A percentile compares a stretch with the other conserved stretches of the same genome.
phyloP scores from a whole-genome alignment of 805 yeast genomes.

The Yamadazyma takamatsuzukensis region DNA sequence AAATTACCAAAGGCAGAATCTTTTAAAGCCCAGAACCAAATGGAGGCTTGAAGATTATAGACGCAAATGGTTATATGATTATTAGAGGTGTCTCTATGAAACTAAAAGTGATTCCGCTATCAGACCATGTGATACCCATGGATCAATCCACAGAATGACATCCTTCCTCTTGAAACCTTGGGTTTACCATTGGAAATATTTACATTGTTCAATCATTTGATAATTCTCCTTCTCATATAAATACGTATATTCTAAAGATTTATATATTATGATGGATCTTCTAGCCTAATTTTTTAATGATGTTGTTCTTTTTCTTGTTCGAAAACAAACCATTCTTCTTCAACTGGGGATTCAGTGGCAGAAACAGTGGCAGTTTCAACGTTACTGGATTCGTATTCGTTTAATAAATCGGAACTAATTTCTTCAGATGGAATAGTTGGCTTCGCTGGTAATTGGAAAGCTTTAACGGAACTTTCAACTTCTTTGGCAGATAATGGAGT shows the following conservation, averaged over 20 bases:
- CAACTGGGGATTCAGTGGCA: slow-evolving; percentile 42
- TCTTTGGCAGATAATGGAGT: slow-evolving; percentile 68
- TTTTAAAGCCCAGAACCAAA: too few species aligned
- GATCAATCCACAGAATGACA: too few species aligned
- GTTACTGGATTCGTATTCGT: slow-evolving; percentile 62
- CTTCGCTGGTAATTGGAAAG: slow-evolving; percentile 78
- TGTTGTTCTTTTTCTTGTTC: slow-evolving; percentile 57
- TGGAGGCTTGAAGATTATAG: too few species aligned
- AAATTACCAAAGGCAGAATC: too few species aligned
- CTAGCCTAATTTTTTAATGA: slow-evolving; percentile 36
- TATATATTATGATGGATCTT: not conserved
- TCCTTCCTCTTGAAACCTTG: too few species aligned
- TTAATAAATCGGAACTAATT: slow-evolving; percentile 62
- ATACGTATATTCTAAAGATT: slow-evolving; percentile 1
- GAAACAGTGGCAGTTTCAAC: slow-evolving; percentile 50
- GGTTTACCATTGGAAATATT: too few species aligned
- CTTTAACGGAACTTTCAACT: slow-evolving; percentile 73
- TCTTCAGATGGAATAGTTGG: slow-evolving; percentile 75
- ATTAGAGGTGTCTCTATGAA: too few species aligned
- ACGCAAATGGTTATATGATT: too few species aligned
- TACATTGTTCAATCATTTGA: too few species aligned
- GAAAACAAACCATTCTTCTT: slow-evolving; percentile 79
- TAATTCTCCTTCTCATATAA: too few species aligned
- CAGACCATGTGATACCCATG: too few species aligned
- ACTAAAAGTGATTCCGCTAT: too few species aligned